These are phyloP conservation scores for Trichoderma sp. DNA, from an alignment of 2,329 filamentous ascomycete genomes.

Conservation along the genomic window DNA sequence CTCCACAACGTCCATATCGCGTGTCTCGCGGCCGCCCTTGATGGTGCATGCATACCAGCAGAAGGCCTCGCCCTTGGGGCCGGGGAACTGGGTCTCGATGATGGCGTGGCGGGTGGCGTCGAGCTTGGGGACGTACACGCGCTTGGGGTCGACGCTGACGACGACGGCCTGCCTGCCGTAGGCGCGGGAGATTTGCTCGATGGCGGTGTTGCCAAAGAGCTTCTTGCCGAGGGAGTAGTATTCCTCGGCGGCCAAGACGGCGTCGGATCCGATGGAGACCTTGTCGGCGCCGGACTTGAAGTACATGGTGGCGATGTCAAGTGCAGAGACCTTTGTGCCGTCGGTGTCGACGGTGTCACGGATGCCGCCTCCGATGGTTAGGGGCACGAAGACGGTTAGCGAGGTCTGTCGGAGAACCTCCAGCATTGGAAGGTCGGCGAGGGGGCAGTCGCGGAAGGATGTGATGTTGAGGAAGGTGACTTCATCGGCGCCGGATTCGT, in stretches of 20 bases:
- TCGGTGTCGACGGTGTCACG: constrained; percentile 88
- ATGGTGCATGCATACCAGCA: constrained; percentile 99
- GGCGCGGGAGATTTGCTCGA: constrained; percentile 88
- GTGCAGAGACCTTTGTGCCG: constrained; percentile 78
- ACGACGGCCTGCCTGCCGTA: constrained; percentile 98
- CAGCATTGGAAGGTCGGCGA: constrained; percentile 92
- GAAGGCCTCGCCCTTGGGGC: constrained; percentile 71
- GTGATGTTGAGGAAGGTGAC: constrained; percentile 98
- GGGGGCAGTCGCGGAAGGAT: constrained; percentile 89
- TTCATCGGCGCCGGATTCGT: constrained; percentile 94
- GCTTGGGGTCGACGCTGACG: constrained; percentile 88
- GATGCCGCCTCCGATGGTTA: constrained; percentile 95
- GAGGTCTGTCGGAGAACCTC: constrained; percentile 85
- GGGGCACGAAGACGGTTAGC: constrained; percentile 88
- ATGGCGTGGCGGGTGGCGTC: constrained; percentile 71
- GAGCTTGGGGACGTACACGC: constrained; percentile 75
- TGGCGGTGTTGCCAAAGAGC: constrained; percentile 78
- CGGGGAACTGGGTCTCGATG: constrained; percentile 65
- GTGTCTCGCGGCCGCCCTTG: constrained; percentile 90
- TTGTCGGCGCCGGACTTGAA: constrained; percentile 97
- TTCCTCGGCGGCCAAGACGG: constrained; percentile 86
- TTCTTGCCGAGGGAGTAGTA: constrained; percentile 71
- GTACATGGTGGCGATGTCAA: constrained; percentile 94
- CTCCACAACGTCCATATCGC: constrained; percentile 89
- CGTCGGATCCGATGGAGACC: constrained; percentile 93